Evolutionary conservation across 805 yeast genomes (phyloP).

Genomic region (Pichia deserticola): DNA sequence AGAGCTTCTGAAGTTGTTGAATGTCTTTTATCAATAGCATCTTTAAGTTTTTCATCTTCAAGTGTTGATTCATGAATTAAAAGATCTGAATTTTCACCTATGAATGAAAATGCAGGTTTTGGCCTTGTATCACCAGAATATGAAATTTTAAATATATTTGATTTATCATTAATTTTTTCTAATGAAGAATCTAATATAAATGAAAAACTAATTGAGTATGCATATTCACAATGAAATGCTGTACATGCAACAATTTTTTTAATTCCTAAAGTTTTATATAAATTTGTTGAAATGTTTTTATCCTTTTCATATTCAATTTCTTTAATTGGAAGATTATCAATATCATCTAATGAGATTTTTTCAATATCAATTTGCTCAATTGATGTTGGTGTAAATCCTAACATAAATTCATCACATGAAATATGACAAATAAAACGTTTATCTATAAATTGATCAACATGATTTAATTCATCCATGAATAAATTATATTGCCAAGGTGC

Average conservation of each 20-base stretch:
- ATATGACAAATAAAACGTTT: conserved; percentile 14
- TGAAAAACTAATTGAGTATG: conserved; percentile 60
- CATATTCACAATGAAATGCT: conserved; percentile 79
- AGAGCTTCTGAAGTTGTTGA: conserved; percentile 87
- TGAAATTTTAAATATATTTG: conserved; percentile 53
- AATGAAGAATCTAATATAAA: conserved; percentile 27
- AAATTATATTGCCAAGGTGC: conserved; percentile 68
- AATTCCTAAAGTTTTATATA: conserved; percentile 40
- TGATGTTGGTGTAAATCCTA: conserved; percentile 10
- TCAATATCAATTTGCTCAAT: conserved; percentile 23
- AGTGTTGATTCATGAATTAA: conserved; percentile 91
- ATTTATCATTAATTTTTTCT: neutral
- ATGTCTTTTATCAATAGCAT: conserved; percentile 77
- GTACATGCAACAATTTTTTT: conserved; percentile 48
- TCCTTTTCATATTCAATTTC: conserved; percentile 8
- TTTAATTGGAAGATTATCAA: conserved; percentile 3
- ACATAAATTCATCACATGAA: conserved; percentile 29
- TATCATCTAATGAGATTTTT: conserved; percentile 16
- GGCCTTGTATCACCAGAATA: conserved; percentile 97
- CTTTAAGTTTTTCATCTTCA: conserved; percentile 68
- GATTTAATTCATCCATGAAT: conserved; percentile 62
- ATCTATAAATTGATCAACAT: conserved; percentile 15
- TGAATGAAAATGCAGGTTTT: conserved; percentile 44
- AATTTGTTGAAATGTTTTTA: conserved; percentile 6
- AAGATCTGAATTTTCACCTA: conserved; percentile 63